Conservation (phyloP, 1,139 yeast species). For the Yarrowia galli region DNA sequence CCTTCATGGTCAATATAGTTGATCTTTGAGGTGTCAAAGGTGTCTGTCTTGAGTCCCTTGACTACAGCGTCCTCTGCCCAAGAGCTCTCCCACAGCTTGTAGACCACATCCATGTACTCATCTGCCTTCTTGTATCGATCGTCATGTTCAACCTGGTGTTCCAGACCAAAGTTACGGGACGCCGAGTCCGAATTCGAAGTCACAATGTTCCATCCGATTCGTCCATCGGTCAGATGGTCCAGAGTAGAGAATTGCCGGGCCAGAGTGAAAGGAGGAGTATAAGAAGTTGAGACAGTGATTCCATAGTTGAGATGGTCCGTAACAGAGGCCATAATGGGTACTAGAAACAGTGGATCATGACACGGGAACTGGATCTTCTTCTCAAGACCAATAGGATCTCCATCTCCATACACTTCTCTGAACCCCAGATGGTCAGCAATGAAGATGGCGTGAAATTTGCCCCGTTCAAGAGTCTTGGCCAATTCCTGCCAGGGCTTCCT, state of each 20-base stretch:
- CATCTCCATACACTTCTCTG: slow-evolving; percentile 53
- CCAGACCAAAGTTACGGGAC: slow-evolving; percentile 50
- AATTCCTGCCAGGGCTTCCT: slow-evolving; percentile 58
- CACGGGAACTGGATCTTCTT: slow-evolving; percentile 52
- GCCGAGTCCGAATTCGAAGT: slow-evolving; percentile 52
- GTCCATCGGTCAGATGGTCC: slow-evolving; percentile 54
- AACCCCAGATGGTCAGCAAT: slow-evolving; percentile 59
- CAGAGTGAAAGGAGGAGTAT: slow-evolving; percentile 55
- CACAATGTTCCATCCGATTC: slow-evolving; percentile 57
- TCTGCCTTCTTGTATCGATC: slow-evolving; percentile 53
- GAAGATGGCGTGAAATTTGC: slow-evolving; percentile 57
- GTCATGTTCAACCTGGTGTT: slow-evolving; percentile 49
- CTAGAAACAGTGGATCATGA: slow-evolving; percentile 52
- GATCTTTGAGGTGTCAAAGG: slow-evolving; percentile 51
- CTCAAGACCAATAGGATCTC: neutral
- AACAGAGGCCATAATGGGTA: slow-evolving; percentile 55
- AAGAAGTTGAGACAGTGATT: slow-evolving; percentile 55
- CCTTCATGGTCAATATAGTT: slow-evolving; percentile 53
- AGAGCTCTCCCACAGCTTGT: slow-evolving; percentile 52
- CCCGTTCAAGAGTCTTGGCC: slow-evolving; percentile 57
- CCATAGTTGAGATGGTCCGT: slow-evolving; percentile 54
- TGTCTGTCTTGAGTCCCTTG: slow-evolving; percentile 47
- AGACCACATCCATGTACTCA: slow-evolving; percentile 53
- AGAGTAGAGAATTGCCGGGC: slow-evolving; percentile 54
- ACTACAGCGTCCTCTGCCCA: slow-evolving; percentile 56